Evolutionary conservation across 768 basidiomycete genomes (phyloP), one percentile per base, ranked within the genome.

Genomic region (Cystobasidium tubakii): DNA sequence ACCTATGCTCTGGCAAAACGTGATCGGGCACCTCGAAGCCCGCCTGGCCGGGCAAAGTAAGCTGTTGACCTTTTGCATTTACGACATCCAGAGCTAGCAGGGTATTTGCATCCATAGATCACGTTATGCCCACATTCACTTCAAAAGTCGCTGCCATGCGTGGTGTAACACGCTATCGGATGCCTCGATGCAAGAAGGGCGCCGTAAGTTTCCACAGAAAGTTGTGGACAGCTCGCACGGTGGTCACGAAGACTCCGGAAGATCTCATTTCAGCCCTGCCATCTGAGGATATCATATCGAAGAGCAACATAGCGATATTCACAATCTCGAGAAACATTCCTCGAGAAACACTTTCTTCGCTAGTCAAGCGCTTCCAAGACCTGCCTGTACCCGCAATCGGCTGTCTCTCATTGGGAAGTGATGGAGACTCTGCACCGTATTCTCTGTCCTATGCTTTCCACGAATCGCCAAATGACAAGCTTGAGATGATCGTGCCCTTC

Each of bases 401-500:
- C n/a, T 71, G 69, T 34, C 69, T 71, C 10, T 55, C 69, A 21
- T 43, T 27, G 25, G 69, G 69, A 10, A 31, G 53, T 27, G 69
- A 71, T 17, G 69, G 55, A n/a, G n/a, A 23, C 15, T 29, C 53
- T 29, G 53, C 4, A 10, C 69, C 69, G 7, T 71, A 29, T 39
- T 29, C 55, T 6, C 54, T 71, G 7, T 71, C 69, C 13, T 60
- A 71, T 43, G 69, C 69, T 13, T 39, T 71, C 10, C 69, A 71
- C 39, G n/a, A 60, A 21, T 34, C 69, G n/a, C 33, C 53, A 23
- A 29, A 71, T 31, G 27, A 31, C 25, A 25, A 23, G 34, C 69
- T 71, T 31, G 69, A 71, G 36, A 53, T 71, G 33, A 53, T 71
- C 34, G 60, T 75, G 12, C 34, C 70, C 4, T 75, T 75, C 43